These are phyloP conservation scores for Colletotrichum phormii DNA, from an alignment of 2,329 filamentous ascomycete genomes.

Conservation along the genomic window DNA sequence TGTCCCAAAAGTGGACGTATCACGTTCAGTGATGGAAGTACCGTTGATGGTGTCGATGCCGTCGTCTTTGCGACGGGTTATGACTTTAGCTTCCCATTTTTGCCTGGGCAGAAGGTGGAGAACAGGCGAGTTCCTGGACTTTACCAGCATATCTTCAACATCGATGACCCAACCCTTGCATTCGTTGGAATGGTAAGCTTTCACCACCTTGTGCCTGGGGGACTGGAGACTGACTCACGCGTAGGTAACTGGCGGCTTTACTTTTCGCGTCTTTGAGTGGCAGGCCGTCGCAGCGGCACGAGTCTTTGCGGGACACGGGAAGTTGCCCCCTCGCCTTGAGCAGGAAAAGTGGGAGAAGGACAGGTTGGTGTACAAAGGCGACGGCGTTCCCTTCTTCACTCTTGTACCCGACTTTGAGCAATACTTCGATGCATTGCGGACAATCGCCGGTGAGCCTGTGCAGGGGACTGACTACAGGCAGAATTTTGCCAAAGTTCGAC, in stretches of 20 bases:
- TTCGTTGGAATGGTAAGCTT: neutral
- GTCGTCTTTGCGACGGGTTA: neutral
- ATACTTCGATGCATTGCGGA: neutral
- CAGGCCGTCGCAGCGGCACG: neutral
- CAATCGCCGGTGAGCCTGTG: neutral
- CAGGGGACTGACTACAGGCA: neutral
- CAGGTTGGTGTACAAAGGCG: neutral
- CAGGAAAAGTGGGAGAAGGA: neutral
- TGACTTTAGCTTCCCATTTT: neutral
- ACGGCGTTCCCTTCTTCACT: neutral
- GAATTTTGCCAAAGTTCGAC: neutral
- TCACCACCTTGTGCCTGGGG: too few relatives aligned
- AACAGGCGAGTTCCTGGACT: neutral
- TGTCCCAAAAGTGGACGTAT: neutral
- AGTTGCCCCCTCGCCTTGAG: neutral
- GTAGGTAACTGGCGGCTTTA: neutral
- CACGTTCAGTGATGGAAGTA: neutral
- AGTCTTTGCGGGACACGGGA: neutral
- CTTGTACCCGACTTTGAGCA: neutral
- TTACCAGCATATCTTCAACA: neutral
- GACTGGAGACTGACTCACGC: neutral
- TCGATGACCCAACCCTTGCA: neutral
- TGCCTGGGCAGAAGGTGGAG: neutral
- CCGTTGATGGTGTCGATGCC: neutral
- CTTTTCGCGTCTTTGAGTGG: neutral